phyloP scores from a whole-genome alignment of 2,329 filamentous ascomycete species.

The Parastagonospora avenae region DNA sequence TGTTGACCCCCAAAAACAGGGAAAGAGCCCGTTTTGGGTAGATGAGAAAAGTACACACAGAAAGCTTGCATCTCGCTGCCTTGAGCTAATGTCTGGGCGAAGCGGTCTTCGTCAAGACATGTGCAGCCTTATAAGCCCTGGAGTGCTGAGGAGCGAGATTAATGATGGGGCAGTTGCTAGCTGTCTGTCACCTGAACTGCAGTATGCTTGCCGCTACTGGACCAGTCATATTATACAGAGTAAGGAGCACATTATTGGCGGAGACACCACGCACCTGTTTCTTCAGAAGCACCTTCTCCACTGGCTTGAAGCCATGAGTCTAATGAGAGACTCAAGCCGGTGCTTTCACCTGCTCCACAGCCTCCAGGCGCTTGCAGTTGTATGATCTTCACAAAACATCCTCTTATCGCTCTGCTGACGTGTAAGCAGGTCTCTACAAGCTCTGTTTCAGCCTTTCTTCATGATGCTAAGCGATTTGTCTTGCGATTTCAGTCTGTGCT shows the following conservation, averaged over 20 bases:
- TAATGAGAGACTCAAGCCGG: not conserved
- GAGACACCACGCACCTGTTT: not conserved
- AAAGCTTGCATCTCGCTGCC: conserved; percentile 40
- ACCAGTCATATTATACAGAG: not conserved
- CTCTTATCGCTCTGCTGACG: conserved; percentile 7
- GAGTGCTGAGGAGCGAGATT: conserved; percentile 12
- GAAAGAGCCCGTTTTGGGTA: conserved; percentile 40
- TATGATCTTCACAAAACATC: conserved; percentile 1
- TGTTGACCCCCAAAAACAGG: conserved; percentile 20
- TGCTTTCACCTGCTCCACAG: not conserved
- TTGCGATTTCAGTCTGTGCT: conserved; percentile 27
- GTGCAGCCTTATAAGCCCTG: conserved; percentile 25
- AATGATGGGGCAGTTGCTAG: conserved; percentile 8
- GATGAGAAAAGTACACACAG: conserved; percentile 42
- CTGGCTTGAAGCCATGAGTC: not conserved
- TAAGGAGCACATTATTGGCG: not conserved
- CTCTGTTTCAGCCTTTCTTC: conserved; percentile 22
- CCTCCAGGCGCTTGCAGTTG: not conserved
- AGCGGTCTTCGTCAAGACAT: conserved; percentile 44
- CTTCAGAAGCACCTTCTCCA: not conserved
- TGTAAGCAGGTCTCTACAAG: conserved; percentile 12
- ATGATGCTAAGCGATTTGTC: conserved; percentile 43
- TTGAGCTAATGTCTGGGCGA: conserved; percentile 42
- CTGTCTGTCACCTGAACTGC: no score
- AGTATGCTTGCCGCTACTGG: conserved; percentile 46